Percentiles rank a stretch among this genome's conserved stretches.
Conservation (phyloP, 345 rosid genomes). For the Aethionema arabicum region DNA sequence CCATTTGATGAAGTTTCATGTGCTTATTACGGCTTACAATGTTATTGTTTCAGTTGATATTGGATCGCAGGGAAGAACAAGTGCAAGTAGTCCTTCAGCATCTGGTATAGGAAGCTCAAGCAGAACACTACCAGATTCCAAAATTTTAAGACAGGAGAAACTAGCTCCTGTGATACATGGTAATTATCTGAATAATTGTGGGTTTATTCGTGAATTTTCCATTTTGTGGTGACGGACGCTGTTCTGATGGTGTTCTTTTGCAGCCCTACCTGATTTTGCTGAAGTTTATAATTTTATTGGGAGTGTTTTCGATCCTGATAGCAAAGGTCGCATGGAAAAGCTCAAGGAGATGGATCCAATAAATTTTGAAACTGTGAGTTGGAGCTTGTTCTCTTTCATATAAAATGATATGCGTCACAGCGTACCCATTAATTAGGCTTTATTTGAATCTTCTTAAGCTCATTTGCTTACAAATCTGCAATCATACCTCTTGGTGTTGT, state of each 20-base stretch:
- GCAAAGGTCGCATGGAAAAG: slow-evolving; percentile 66
- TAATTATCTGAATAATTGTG: slow-evolving; percentile 9
- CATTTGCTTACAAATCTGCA: slow-evolving; percentile 1
- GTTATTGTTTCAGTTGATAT: slow-evolving; percentile 30
- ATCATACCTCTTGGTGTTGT: neutral
- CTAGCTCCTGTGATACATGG: slow-evolving; percentile 34
- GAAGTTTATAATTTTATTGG: slow-evolving; percentile 86
- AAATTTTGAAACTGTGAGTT: slow-evolving; percentile 88
- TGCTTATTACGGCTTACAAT: slow-evolving; percentile 9
- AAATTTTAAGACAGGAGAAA: slow-evolving; percentile 14
- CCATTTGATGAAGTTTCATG: slow-evolving; percentile 2
- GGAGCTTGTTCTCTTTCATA: slow-evolving; percentile 10
- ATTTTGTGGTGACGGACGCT: slow-evolving; percentile 8
- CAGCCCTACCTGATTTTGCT: slow-evolving; percentile 88
- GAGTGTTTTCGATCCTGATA: slow-evolving; percentile 77
- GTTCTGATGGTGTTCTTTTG: slow-evolving; percentile 29
- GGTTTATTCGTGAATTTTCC: slow-evolving; percentile 2
- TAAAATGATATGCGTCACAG: slow-evolving; percentile 15
- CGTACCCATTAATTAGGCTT: neutral
- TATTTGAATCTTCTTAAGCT: slow-evolving; percentile 7
- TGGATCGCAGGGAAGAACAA: slow-evolving; percentile 40
- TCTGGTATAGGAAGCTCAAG: slow-evolving; percentile 42
- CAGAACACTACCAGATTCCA: slow-evolving; percentile 27
- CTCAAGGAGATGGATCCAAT: slow-evolving; percentile 91
- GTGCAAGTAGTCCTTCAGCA: slow-evolving; percentile 50